These are phyloP conservation scores for Xylariomycetidae sp. DNA, from an alignment of 2,329 filamentous ascomycete genomes.

Conservation along the genomic window DNA sequence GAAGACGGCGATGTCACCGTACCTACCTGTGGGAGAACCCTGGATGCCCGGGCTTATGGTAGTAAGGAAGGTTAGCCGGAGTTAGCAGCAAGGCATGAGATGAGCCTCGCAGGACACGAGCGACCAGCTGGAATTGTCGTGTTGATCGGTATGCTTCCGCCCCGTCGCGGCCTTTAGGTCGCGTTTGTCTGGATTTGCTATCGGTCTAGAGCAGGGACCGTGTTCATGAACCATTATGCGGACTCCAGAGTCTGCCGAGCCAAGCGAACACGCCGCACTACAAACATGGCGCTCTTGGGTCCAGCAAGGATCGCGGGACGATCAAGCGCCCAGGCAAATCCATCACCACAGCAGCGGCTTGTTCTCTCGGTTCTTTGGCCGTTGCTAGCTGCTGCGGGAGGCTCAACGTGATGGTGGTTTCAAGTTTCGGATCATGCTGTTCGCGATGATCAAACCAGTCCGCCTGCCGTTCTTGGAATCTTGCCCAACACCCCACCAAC, in stretches of 20 bases:
- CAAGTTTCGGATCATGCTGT: constrained; percentile 27
- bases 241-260: too few species aligned
- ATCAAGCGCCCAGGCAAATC: constrained; percentile 11
- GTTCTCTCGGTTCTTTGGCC: too few species aligned
- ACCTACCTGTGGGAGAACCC: constrained; percentile 4
- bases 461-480: constrained; percentile 15
- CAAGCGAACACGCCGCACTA: too few species aligned
- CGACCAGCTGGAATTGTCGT: too few species aligned
- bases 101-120: too few species aligned
- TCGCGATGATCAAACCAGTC: constrained; percentile 25
- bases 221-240: too few species aligned
- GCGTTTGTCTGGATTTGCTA: too few species aligned
- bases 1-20: constrained; percentile 18
- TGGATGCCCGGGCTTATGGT: constrained; percentile 8
- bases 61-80: constrained; percentile 5
- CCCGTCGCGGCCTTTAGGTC: too few species aligned
- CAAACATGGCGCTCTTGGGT: background rate
- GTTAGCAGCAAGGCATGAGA: too few species aligned
- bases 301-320: constrained; percentile 12
- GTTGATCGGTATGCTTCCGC: too few species aligned
- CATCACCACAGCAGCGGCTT: too few species aligned
- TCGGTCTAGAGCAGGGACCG: too few species aligned
- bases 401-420: constrained; percentile 14
- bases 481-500: constrained; percentile 5
- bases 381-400: constrained; percentile 6